Conservation (phyloP, 1,284 basidiomycete genomes). For the Puccinia triticina region DNA sequence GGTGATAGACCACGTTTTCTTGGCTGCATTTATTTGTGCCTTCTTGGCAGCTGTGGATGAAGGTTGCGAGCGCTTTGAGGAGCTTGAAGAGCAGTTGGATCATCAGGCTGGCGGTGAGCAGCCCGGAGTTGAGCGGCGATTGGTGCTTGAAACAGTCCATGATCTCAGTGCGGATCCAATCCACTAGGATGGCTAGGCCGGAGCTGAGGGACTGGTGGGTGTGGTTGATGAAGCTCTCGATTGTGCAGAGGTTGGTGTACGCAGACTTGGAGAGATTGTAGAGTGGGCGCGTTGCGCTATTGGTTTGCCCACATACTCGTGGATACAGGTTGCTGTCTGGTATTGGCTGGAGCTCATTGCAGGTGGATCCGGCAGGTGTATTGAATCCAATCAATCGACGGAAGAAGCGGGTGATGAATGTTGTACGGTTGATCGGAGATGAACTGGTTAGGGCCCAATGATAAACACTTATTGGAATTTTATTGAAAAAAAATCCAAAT, state of each 20-base stretch:
- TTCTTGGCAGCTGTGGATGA: constrained; percentile 24
- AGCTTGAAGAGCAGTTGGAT: constrained; percentile 23
- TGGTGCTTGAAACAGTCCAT: constrained; percentile 26
- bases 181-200: too few species aligned
- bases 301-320: too few species aligned
- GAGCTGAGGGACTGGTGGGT: too few species aligned
- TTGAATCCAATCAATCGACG: constrained; percentile 24
- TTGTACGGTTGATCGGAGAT: too few species aligned
- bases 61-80: not conserved
- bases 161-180: constrained; percentile 27
- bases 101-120: too few species aligned
- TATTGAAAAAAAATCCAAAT: too few species aligned
- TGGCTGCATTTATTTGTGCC: not conserved
- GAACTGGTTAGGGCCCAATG: too few species aligned
- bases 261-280: not conserved
- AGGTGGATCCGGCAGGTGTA: not conserved
- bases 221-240: too few species aligned
- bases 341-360: not conserved
- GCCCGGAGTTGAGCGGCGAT: not conserved
- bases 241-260: constrained; percentile 10
- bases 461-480: too few species aligned
- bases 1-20: constrained; percentile 26
- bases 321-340: not conserved
- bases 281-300: constrained; percentile 3
- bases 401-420: constrained; percentile 29